These are phyloP conservation scores for Chloranthus sessilifolius DNA, from an alignment of 164 flowering plant genomes.

Conservation along the genomic window DNA sequence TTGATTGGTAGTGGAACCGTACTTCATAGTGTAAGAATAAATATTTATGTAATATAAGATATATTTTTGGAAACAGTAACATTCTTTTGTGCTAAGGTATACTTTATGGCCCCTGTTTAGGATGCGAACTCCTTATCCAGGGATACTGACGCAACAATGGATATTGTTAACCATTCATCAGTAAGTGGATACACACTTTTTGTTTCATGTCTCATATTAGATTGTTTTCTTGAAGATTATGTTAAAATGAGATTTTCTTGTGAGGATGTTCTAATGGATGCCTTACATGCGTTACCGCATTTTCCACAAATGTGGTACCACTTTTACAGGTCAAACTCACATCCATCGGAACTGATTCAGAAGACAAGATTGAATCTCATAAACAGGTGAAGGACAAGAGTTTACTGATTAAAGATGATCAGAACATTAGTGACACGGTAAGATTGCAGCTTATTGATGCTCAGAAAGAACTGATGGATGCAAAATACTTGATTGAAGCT, in stretches of 20 bases:
- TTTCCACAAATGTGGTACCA: background rate
- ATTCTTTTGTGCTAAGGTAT: slow-evolving; percentile 4
- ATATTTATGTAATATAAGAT: slow-evolving; percentile 2
- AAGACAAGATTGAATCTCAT: slow-evolving; percentile 30
- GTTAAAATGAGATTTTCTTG: too few species aligned
- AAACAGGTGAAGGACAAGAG: slow-evolving; percentile 19
- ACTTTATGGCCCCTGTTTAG: slow-evolving; percentile 12
- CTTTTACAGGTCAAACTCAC: slow-evolving; percentile 34
- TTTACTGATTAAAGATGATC: slow-evolving; percentile 13
- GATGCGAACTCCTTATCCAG: slow-evolving; percentile 19
- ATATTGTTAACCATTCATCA: slow-evolving; percentile 19
- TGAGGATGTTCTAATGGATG: too few species aligned
- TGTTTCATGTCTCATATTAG: slow-evolving; percentile 1
- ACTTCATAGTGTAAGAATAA: slow-evolving; percentile 29
- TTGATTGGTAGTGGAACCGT: slow-evolving; percentile 16
- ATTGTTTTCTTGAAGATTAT: too few species aligned
- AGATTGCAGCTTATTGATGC: slow-evolving; percentile 16
- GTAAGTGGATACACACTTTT: slow-evolving; percentile 17
- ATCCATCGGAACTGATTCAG: slow-evolving; percentile 26
- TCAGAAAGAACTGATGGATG: slow-evolving; percentile 43
- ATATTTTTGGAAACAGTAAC: slow-evolving; percentile 6
- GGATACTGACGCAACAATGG: slow-evolving; percentile 18
- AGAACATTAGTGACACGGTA: slow-evolving; percentile 11
- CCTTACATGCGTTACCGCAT: too few species aligned
- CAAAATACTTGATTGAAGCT: slow-evolving; percentile 34